A percentile compares a stretch with the other conserved stretches of the same genome.
Conservation (phyloP, 306 rosid species). For the Sechiopsis laciniata region DNA sequence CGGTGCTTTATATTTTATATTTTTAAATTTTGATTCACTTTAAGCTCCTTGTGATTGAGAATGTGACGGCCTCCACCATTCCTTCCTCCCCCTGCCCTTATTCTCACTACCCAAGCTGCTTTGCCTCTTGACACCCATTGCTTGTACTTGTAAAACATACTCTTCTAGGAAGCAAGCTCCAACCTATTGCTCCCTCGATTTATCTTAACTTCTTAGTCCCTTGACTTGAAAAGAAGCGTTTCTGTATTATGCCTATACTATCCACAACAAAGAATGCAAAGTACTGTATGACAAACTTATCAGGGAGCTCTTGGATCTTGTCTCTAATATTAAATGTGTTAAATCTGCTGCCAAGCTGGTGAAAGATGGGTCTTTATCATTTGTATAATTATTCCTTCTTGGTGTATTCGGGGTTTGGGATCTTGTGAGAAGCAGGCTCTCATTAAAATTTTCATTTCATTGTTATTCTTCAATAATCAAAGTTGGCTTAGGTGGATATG, state of each 20-base stretch:
- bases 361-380: no score
- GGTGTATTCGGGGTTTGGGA: no score
- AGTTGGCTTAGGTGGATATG: no score
- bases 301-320: neutral
- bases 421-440: no score
- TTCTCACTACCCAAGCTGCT: neutral
- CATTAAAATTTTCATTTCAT: no score
- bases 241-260: neutral
- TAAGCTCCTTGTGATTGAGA: slow-evolving; percentile 13
- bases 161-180: neutral
- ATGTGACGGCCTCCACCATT: neutral
- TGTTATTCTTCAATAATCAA: no score
- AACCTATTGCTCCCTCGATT: neutral
- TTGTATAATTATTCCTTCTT: no score
- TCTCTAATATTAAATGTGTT: no score
- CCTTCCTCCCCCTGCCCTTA: neutral
- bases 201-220: neutral
- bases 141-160: neutral
- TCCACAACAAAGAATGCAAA: neutral
- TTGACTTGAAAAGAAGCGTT: neutral
- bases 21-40: neutral
- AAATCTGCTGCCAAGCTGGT: no score
- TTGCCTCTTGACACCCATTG: neutral
- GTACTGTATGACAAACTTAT: neutral
- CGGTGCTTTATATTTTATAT: neutral